These are phyloP conservation scores for Polyplosphaeria fusca DNA, from an alignment of 495 filamentous ascomycete species.

Conservation along the genomic window DNA sequence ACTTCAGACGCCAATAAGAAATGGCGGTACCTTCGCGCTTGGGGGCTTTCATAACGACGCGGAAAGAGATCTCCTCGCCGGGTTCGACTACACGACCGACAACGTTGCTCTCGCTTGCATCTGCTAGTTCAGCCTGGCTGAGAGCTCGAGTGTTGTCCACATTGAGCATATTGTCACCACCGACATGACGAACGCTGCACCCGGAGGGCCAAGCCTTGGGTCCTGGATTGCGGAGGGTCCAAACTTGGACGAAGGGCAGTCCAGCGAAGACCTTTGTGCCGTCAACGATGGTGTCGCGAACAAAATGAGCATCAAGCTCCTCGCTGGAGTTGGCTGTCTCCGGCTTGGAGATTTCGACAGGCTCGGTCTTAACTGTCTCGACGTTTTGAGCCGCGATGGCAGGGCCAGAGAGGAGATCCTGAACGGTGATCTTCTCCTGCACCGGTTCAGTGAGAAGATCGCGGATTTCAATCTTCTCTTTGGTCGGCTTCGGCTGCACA, in stretches of 20 bases:
- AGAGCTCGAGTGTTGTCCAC: slow-evolving; percentile 74
- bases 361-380: slow-evolving; percentile 1
- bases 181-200: slow-evolving; percentile 84
- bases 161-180: slow-evolving; percentile 93
- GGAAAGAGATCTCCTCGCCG: slow-evolving; percentile 75
- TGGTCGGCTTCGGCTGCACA: slow-evolving; percentile 26
- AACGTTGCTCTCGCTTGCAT: slow-evolving; percentile 76
- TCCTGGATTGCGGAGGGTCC: slow-evolving; percentile 86
- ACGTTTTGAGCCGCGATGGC: not conserved
- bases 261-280: slow-evolving; percentile 67
- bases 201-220: slow-evolving; percentile 77
- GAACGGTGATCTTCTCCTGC: slow-evolving; percentile 37
- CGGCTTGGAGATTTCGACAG: slow-evolving; percentile 1
- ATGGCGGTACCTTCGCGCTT: slow-evolving; percentile 68
- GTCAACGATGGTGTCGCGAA: slow-evolving; percentile 74
- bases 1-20: slow-evolving; percentile 94
- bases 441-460: slow-evolving; percentile 38
- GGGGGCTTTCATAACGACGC: slow-evolving; percentile 78
- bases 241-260: slow-evolving; percentile 79
- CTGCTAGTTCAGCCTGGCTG: slow-evolving; percentile 65
- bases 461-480: slow-evolving; percentile 44
- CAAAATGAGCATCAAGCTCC: slow-evolving; percentile 68
- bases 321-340: not conserved
- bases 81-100: slow-evolving; percentile 63
- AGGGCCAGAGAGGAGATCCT: slow-evolving; percentile 29